A percentile compares a stretch with the other conserved stretches of the same genome.
Conservation (phyloP, 805 yeast species). For the Ogataea parapolymorpha region DNA sequence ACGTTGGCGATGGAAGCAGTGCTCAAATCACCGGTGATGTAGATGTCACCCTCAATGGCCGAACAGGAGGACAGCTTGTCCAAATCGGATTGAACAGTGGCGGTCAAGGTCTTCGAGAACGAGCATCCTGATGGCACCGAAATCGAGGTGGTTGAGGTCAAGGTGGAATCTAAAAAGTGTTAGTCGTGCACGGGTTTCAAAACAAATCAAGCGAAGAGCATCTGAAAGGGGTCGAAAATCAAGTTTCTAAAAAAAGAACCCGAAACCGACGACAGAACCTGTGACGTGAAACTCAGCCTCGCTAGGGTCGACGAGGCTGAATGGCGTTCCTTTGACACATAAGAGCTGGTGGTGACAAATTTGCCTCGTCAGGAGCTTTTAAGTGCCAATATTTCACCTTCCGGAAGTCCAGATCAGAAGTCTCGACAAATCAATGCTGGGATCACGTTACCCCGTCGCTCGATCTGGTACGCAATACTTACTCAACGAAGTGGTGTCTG, state of each 20-base stretch:
- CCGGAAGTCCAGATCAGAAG: background rate
- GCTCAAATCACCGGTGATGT: conserved; percentile 63
- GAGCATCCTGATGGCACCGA: conserved; percentile 62
- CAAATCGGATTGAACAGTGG: conserved; percentile 75
- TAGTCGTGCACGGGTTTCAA: conserved; percentile 4
- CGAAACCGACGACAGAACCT: background rate
- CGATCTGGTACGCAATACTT: conserved; percentile 23
- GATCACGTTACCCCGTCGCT: background rate
- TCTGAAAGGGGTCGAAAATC: background rate
- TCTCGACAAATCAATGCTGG: background rate
- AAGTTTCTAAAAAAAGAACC: conserved; percentile 6
- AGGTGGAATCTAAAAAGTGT: conserved; percentile 43
- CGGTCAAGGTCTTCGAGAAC: conserved; percentile 59
- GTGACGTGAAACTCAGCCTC: background rate
- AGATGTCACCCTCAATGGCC: conserved; percentile 76
- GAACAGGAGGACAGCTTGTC: conserved; percentile 71
- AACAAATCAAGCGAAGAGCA: background rate
- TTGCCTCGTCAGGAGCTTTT: background rate
- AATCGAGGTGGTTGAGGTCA: conserved; percentile 46
- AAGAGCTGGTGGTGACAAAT: background rate
- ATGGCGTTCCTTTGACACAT: background rate
- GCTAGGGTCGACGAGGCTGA: background rate
- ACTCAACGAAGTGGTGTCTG: conserved; percentile 37
- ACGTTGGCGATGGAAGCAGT: conserved; percentile 71
- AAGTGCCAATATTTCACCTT: background rate